A percentile compares a stretch with the other conserved stretches of the same genome.
phyloP scores from a whole-genome alignment of 257 asterid species.

The Forsythia suspensa region DNA sequence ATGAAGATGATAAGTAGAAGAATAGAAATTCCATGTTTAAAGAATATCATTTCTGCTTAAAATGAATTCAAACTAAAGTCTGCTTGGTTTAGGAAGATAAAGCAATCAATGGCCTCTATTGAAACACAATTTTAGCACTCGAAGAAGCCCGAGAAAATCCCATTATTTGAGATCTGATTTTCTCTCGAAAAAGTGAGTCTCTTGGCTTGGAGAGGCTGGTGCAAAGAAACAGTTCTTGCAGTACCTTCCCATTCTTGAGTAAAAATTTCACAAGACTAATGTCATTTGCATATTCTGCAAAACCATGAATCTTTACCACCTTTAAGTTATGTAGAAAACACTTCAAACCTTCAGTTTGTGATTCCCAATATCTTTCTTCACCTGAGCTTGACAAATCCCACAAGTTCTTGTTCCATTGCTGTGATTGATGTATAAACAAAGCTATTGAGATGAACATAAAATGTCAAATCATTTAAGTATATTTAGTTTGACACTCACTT shows the following conservation, averaged over 20 bases:
- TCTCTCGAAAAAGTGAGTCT: conserved; percentile 52
- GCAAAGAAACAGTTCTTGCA: conserved; percentile 53
- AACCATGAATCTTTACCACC: conserved; percentile 69
- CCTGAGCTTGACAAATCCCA: conserved; percentile 57
- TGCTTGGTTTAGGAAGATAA: background rate
- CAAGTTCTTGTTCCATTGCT: conserved; percentile 67
- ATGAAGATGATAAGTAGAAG: too few species aligned
- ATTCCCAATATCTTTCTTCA: conserved; percentile 79
- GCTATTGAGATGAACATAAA: background rate
- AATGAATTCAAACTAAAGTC: background rate
- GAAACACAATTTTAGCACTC: conserved; percentile 60
- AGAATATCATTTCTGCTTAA: too few species aligned
- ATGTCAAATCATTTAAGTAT: background rate
- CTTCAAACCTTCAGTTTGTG: conserved; percentile 51
- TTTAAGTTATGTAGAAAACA: conserved; percentile 61
- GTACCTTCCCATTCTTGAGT: conserved; percentile 65
- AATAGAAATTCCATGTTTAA: background rate
- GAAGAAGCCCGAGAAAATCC: conserved; percentile 71
- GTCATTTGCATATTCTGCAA: conserved; percentile 55
- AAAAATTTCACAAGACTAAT: conserved; percentile 64
- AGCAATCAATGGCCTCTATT: conserved; percentile 24
- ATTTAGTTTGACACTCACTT: conserved; percentile 37
- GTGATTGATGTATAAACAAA: background rate
- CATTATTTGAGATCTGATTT: conserved; percentile 68
- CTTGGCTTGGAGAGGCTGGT: conserved; percentile 41